Percentiles rank a stretch among this genome's conserved stretches.
phyloP scores from a whole-genome alignment of 495 filamentous ascomycete species.

The Annulohypoxylon stygium region DNA sequence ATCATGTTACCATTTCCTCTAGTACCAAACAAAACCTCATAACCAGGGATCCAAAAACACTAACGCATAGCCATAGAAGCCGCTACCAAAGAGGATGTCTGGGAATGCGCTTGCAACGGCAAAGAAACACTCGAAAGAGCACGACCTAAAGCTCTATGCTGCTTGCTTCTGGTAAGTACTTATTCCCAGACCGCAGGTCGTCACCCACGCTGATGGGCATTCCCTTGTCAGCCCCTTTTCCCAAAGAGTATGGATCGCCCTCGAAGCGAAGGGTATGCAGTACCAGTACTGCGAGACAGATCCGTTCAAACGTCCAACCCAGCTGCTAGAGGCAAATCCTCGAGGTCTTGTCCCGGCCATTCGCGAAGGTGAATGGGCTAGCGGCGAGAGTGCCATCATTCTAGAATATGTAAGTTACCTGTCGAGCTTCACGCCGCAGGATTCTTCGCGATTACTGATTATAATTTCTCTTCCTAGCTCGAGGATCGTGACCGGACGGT shows the following conservation, averaged over 20 bases:
- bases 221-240: slow-evolving; percentile 70
- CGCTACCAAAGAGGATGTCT: slow-evolving; percentile 86
- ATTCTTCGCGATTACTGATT: slow-evolving; percentile 6
- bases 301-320: slow-evolving; percentile 78
- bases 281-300: slow-evolving; percentile 96
- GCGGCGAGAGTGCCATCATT: slow-evolving; percentile 87
- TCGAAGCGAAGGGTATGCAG: slow-evolving; percentile 84
- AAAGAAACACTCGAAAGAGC: slow-evolving; percentile 74
- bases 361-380: slow-evolving; percentile 86
- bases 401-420: slow-evolving; percentile 81
- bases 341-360: slow-evolving; percentile 88
- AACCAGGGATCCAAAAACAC: background rate
- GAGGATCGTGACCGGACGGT: slow-evolving; percentile 78
- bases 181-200: background rate
- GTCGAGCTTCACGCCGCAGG: background rate
- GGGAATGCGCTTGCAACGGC: slow-evolving; percentile 82
- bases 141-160: slow-evolving; percentile 84
- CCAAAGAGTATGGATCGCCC: slow-evolving; percentile 94
- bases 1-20: slow-evolving; percentile 1
- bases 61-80: slow-evolving; percentile 62
- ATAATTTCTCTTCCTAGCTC: slow-evolving; percentile 61
- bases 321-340: slow-evolving; percentile 87
- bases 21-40: slow-evolving; percentile 7
- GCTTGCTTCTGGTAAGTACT: slow-evolving; percentile 87
- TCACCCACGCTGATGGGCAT: slow-evolving; percentile 30